Evolutionary conservation across 2,329 filamentous ascomycete species (phyloP), one percentile per base, ranked within the genome.

Genomic region (Exophiala sideris): DNA sequence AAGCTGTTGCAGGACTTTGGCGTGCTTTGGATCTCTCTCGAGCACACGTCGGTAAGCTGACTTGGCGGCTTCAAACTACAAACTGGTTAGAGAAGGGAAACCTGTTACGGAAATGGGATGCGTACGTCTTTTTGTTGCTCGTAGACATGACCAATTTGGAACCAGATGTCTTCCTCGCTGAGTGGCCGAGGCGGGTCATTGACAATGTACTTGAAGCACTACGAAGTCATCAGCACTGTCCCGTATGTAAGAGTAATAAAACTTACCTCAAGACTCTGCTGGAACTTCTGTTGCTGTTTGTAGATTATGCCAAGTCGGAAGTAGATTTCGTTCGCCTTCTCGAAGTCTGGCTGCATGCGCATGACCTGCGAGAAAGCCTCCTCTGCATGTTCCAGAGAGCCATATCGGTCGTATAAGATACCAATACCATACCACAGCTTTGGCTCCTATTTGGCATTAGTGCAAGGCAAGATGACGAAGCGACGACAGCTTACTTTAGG

Each of bases 121-220:
- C 90, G 75, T 79, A 96, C 91, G 67, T 99, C 94, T 79, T 97
- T 97, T 72, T 97, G 92, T 67, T 97, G 94, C 70, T 99, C 94
- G 67, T 99, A 91, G 46, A 99, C 94, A 71, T 99, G 94, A 21
- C 94, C 94, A 67, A 99, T 97, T 72, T 99, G 94, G 77, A 99
- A 99, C 92, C 92, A 97, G 57, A 99, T 99, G 65, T 99, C 94
- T 71, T 97, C 92, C 70, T 97, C 91, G 0, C 91, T 96, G 64
- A 99, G 73, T 2, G 94, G 94, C 3, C 89, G 86, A 2, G 94
- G 94, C 24, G 94, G 92, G 49, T 95, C 91, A 63, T 83, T 87
- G 60, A 97, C 91, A 63, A 99, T 99, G 70, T 96, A 97, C 73
- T 94, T 94, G 77, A 99, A 99, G 77, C 94, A 97, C 89, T 96